Conservation (phyloP, 2,329 filamentous ascomycete genomes). For the Talaromyces sp. region DNA sequence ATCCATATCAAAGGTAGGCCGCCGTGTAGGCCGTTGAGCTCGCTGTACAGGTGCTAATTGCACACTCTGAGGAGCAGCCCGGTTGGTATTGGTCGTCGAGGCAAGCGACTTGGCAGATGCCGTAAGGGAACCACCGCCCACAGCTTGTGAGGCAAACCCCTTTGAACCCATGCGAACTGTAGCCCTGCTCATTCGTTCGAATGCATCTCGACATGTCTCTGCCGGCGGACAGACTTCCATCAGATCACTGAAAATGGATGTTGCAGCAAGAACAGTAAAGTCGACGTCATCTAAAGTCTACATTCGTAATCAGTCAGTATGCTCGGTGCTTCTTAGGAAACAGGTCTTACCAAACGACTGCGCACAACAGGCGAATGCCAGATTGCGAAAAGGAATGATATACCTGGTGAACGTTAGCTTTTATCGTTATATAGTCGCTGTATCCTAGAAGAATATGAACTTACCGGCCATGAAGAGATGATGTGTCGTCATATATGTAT, state of each 20-base stretch:
- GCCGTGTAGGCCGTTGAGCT: conserved; percentile 42
- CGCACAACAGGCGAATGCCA: conserved; percentile 93
- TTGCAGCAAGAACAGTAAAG: conserved; percentile 89
- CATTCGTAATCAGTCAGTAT: conserved; percentile 8
- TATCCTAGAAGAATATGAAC: conserved; percentile 22
- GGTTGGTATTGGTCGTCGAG: conserved; percentile 4
- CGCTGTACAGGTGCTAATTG: conserved; percentile 27
- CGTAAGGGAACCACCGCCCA: conserved; percentile 27
- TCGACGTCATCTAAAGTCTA: conserved; percentile 92
- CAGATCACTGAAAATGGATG: conserved; percentile 85
- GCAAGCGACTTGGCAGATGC: conserved; percentile 12
- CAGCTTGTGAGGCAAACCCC: conserved; percentile 63
- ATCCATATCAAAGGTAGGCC: conserved; percentile 59
- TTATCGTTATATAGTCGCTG: not conserved
- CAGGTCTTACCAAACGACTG: conserved; percentile 71
- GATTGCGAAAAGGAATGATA: conserved; percentile 94
- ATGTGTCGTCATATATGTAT: conserved; percentile 92
- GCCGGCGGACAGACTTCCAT: conserved; percentile 94
- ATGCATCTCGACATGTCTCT: conserved; percentile 90
- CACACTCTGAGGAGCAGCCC: conserved; percentile 22
- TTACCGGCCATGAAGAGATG: conserved; percentile 94
- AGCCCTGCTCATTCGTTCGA: conserved; percentile 90
- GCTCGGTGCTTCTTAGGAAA: not conserved
- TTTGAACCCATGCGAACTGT: conserved; percentile 93
- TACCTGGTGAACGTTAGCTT: conserved; percentile 46